These are phyloP conservation scores for Penicillium canescens DNA, from an alignment of 495 filamentous ascomycete genomes.

Conservation along the genomic window DNA sequence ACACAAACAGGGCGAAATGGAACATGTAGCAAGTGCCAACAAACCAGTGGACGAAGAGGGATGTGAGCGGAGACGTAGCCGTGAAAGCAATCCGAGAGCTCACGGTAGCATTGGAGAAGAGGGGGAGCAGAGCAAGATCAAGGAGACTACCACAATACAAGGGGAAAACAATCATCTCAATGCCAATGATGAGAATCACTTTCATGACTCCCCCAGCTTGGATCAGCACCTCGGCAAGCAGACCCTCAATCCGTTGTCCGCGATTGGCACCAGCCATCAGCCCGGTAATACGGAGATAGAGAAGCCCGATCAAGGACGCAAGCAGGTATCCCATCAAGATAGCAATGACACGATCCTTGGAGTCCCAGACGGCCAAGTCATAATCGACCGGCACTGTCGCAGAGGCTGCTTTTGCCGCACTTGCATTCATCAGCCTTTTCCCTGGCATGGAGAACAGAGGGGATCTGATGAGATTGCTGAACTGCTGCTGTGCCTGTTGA, in stretches of 20 bases:
- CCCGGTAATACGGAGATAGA: conserved; percentile 72
- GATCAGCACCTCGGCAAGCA: conserved; percentile 78
- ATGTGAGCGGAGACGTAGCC: conserved; percentile 73
- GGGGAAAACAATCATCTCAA: conserved; percentile 98
- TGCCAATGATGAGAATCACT: conserved; percentile 96
- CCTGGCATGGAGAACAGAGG: conserved; percentile 22
- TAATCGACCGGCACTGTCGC: conserved; percentile 48
- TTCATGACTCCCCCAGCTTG: conserved; percentile 98
- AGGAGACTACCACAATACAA: conserved; percentile 92
- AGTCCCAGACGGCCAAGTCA: conserved; percentile 72
- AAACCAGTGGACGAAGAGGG: conserved; percentile 98
- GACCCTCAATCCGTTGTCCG: conserved; percentile 71
- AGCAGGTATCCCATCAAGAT: conserved; percentile 79
- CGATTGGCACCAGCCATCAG: conserved; percentile 64
- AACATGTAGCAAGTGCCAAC: conserved; percentile 99
- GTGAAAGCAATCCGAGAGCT: conserved; percentile 76
- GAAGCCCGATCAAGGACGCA: conserved; percentile 67
- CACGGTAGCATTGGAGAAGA: conserved; percentile 79
- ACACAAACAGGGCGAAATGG: conserved; percentile 97
- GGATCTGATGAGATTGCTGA: conserved; percentile 20
- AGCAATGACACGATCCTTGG: conserved; percentile 74
- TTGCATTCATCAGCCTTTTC: conserved; percentile 27
- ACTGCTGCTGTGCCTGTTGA: conserved; percentile 17
- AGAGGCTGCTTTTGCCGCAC: conserved; percentile 18
- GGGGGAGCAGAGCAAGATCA: conserved; percentile 82